phyloP scores from a whole-genome alignment of 805 yeast genomes.

The Kazachstania psychrophila region DNA sequence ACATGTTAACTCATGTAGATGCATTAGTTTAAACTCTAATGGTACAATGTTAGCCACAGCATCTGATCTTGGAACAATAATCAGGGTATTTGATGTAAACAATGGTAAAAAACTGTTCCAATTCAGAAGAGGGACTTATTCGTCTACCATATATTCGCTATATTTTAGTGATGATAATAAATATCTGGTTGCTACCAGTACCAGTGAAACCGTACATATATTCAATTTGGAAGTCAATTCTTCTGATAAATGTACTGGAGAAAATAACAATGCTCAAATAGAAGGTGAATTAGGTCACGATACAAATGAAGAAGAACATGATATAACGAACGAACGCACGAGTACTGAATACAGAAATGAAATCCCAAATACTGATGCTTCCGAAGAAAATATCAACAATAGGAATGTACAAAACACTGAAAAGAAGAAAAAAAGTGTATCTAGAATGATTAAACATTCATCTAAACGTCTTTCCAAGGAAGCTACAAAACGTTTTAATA shows the following conservation, averaged over 20 bases:
- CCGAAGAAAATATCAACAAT: no score
- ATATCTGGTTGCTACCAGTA: slow-evolving; percentile 66
- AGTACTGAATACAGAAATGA: slow-evolving; percentile 39
- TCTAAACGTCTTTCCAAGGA: slow-evolving; percentile 65
- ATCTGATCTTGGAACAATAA: slow-evolving; percentile 67
- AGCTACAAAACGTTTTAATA: slow-evolving; percentile 81
- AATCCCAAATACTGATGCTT: no score
- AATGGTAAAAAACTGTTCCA: slow-evolving; percentile 56
- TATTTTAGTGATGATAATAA: slow-evolving; percentile 61
- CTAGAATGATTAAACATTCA: slow-evolving; percentile 61
- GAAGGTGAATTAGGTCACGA: no score
- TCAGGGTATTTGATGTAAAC: slow-evolving; percentile 53
- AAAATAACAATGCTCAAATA: not conserved
- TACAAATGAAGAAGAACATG: slow-evolving; percentile 1
- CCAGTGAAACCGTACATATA: slow-evolving; percentile 85
- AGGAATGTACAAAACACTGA: no score
- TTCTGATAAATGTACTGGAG: not conserved
- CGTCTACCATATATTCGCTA: slow-evolving; percentile 66
- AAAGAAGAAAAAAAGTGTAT: not conserved
- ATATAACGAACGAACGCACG: not conserved
- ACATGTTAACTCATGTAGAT: slow-evolving; percentile 58
- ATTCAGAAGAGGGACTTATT: slow-evolving; percentile 69
- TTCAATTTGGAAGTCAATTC: slow-evolving; percentile 45
- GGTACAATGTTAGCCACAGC: slow-evolving; percentile 66
- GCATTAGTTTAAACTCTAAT: slow-evolving; percentile 50